Conservation (phyloP, 2,329 filamentous ascomycete genomes). For the Pseudocercospora ulei region DNA sequence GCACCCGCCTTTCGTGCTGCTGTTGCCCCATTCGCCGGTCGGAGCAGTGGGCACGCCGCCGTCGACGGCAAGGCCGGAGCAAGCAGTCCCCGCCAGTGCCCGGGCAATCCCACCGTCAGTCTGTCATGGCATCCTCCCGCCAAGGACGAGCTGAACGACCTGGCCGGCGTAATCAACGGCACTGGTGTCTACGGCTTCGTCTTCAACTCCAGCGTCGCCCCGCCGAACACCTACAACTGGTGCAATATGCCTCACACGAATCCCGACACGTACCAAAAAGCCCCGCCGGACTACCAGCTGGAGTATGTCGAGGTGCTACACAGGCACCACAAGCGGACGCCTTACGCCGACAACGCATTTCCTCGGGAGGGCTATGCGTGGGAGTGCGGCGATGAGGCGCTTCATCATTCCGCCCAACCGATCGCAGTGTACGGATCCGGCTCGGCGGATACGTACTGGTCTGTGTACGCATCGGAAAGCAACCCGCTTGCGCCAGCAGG, state of each 20-base stretch:
- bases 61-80: constrained; percentile 1
- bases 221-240: constrained; percentile 63
- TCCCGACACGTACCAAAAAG: constrained; percentile 50
- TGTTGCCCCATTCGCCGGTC: constrained; percentile 8
- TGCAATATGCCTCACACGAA: constrained; percentile 86
- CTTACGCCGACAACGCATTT: constrained; percentile 68
- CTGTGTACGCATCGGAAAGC: constrained; percentile 49
- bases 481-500: constrained; percentile 60
- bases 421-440: constrained; percentile 41
- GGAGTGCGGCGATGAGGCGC: constrained; percentile 59
- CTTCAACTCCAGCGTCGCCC: constrained; percentile 52
- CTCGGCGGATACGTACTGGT: constrained; percentile 55
- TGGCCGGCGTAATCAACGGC: constrained; percentile 49
- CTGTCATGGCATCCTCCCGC: constrained; percentile 52
- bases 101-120: constrained; percentile 31
- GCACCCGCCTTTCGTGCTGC: constrained; percentile 22
- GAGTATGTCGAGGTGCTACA: constrained; percentile 74
- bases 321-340: constrained; percentile 74
- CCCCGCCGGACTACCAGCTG: constrained; percentile 50
- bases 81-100: constrained; percentile 12
- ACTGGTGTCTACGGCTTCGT: constrained; percentile 63
- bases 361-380: constrained; percentile 62
- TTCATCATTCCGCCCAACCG: constrained; percentile 60
- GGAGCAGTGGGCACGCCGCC: constrained; percentile 2
- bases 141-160: constrained; percentile 50